Conservation (phyloP, 2,329 filamentous ascomycete genomes). For the Botrytis tulipae region DNA sequence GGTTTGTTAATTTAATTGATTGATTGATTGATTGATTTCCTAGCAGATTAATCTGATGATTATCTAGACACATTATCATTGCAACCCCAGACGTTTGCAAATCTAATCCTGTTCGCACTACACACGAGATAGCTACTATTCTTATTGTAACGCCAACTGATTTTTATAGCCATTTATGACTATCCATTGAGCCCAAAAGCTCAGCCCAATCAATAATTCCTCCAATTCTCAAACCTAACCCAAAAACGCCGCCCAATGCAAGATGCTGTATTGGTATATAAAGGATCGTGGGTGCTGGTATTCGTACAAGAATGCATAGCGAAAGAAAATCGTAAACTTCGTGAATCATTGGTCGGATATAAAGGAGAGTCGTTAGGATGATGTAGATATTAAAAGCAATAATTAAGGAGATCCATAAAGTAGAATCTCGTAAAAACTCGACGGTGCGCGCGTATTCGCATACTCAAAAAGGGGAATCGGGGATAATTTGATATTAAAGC, state of each 20-base stretch:
- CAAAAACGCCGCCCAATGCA: constrained; percentile 35
- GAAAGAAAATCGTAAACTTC: constrained; percentile 33
- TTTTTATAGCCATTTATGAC: constrained; percentile 21
- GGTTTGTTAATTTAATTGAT: not conserved
- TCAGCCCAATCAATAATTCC: constrained; percentile 24
- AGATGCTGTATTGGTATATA: constrained; percentile 28
- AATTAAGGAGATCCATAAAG: constrained; percentile 24
- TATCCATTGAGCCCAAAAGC: constrained; percentile 7
- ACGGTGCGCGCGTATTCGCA: constrained; percentile 12
- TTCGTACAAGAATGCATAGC: constrained; percentile 38
- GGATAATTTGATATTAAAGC: constrained; percentile 30
- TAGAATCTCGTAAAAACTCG: constrained; percentile 16
- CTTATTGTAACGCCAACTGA: constrained; percentile 16
- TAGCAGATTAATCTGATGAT: constrained; percentile 7
- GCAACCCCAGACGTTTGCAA: constrained; percentile 12
- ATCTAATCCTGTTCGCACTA: constrained; percentile 3
- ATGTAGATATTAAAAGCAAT: constrained; percentile 26
- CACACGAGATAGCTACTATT: constrained; percentile 21
- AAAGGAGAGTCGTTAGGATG: constrained; percentile 30
- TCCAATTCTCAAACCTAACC: constrained; percentile 13
- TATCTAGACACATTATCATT: constrained; percentile 14
- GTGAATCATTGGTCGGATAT: constrained; percentile 30
- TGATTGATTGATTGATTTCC: constrained; percentile 14
- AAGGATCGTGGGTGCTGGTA: constrained; percentile 35
- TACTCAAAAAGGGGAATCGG: constrained; percentile 25